Evolutionary conservation across 257 asterid species (phyloP).

Genomic region (Scutellaria barbata): DNA sequence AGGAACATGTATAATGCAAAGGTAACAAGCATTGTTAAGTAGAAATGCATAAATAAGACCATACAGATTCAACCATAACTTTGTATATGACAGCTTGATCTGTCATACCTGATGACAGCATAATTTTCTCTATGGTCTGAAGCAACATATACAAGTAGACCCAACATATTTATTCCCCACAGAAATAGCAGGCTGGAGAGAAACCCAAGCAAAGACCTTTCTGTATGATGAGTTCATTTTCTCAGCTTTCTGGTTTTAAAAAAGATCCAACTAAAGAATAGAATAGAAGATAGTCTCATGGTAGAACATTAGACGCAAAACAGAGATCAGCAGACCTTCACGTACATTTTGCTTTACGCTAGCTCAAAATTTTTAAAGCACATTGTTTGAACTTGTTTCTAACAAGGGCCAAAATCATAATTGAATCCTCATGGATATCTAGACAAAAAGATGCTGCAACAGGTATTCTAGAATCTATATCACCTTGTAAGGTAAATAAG

Average conservation of each 20-base stretch:
- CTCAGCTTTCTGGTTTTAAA: slow-evolving; percentile 3
- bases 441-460: slow-evolving; percentile 1
- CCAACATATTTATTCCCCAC: slow-evolving; percentile 15
- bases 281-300: slow-evolving; percentile 2
- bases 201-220: slow-evolving; percentile 16
- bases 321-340: slow-evolving; percentile 5
- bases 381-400: slow-evolving; percentile 16
- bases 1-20: not conserved
- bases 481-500: not conserved
- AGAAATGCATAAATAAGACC: not conserved
- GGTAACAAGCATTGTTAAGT: slow-evolving; percentile 24
- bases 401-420: slow-evolving; percentile 12
- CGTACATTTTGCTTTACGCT: not conserved
- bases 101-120: too few relatives aligned
- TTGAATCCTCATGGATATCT: not conserved
- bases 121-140: too few relatives aligned
- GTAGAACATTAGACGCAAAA: slow-evolving; percentile 3
- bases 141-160: slow-evolving; percentile 4
- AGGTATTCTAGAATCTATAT: slow-evolving; percentile 19
- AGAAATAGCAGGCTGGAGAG: slow-evolving; percentile 21
- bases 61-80: not conserved
- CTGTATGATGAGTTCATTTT: slow-evolving; percentile 12
- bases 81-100: too few relatives aligned
- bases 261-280: slow-evolving; percentile 3
- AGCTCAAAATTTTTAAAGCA: slow-evolving; percentile 14